Conservation (phyloP, 2,329 filamentous ascomycete genomes). For the Fusarium palustre region DNA sequence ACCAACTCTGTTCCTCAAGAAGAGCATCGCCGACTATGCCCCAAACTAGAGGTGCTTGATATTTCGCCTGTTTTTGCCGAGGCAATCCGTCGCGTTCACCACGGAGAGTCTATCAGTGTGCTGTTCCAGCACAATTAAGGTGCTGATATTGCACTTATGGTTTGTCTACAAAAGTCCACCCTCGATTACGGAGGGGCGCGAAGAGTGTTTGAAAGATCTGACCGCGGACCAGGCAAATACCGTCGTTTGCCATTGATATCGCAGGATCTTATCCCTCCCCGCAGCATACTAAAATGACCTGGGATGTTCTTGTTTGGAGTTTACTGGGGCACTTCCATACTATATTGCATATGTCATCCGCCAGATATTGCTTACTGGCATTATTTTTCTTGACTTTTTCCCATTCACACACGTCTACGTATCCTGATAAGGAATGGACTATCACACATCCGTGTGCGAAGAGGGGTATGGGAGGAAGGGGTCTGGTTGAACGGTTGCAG, state of each 20-base stretch:
- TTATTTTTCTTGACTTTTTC: constrained; percentile 29
- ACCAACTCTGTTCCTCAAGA: constrained; percentile 95
- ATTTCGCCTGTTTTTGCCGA: constrained; percentile 92
- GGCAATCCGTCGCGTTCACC: constrained; percentile 94
- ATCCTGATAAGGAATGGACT: constrained; percentile 35
- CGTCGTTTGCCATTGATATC: constrained; percentile 19
- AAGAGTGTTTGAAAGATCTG: constrained; percentile 1
- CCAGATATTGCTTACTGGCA: constrained; percentile 42
- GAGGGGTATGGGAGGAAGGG: constrained; percentile 41
- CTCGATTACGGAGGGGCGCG: constrained; percentile 25
- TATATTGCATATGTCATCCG: constrained; percentile 42
- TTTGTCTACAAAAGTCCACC: constrained; percentile 28
- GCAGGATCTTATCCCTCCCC: constrained; percentile 23
- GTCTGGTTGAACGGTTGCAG: constrained; percentile 43
- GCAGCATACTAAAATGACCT: constrained; percentile 31
- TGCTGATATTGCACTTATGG: constrained; percentile 13
- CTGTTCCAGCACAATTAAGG: constrained; percentile 70
- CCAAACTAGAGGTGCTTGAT: constrained; percentile 92
- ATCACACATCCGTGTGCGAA: constrained; percentile 29
- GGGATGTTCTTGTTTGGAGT: constrained; percentile 46
- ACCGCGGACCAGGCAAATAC: constrained; percentile 5
- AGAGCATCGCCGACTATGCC: constrained; percentile 80
- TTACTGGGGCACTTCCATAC: constrained; percentile 40
- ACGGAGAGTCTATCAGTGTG: constrained; percentile 97
- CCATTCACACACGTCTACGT: constrained; percentile 32